Evolutionary conservation across 805 yeast genomes (phyloP), one percentile per base, ranked within the genome.

Genomic region (Saturnispora sanitii): DNA sequence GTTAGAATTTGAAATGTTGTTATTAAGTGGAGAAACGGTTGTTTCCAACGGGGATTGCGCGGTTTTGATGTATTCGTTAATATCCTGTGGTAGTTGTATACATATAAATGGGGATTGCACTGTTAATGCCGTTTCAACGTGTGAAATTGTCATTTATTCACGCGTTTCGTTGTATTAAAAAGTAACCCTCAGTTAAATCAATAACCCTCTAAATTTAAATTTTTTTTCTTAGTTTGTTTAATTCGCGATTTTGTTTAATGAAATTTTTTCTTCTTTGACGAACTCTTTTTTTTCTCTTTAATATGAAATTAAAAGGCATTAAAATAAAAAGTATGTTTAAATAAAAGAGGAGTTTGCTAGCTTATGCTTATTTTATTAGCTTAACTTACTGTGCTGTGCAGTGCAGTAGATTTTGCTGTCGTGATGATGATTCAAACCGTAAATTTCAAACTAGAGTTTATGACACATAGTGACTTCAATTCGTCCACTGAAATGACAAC

Each of bases 391-490:
- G 9, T 6, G 25, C 25, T 22, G 25, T 6, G 25, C 6, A 22
- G 9, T 9, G 25, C 25, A 22, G 25, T 22, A 9, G 25, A 22
- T n/a, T n/a, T n/a, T n/a, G n/a, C n/a, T 11, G 16, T 7, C 19
- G 9, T 7, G 8, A 57, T 66, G 76, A 70, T 70, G 74, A 66
- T 57, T 67, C 60, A 65, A 65, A 61, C 48, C 61, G 59, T 54
- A 54, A 65, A 66, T 58, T 60, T 61, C 79, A 75, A 75, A 75
- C 81, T 75, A 75, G 81, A 75, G 81, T 75, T 66, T 75, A 71
- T 75, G 80, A 74, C 68, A 52, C 47, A 49, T 45, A 45, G 30
- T 73, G 79, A 73, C 71, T 75, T 63, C 54, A 71, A 66, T 38
- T 46, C 53, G 62, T 56, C 55, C 49, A 50, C 65, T 60, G 65